phyloP scores from a whole-genome alignment of 2,329 filamentous ascomycete species.

The Colletotrichum sp. region DNA sequence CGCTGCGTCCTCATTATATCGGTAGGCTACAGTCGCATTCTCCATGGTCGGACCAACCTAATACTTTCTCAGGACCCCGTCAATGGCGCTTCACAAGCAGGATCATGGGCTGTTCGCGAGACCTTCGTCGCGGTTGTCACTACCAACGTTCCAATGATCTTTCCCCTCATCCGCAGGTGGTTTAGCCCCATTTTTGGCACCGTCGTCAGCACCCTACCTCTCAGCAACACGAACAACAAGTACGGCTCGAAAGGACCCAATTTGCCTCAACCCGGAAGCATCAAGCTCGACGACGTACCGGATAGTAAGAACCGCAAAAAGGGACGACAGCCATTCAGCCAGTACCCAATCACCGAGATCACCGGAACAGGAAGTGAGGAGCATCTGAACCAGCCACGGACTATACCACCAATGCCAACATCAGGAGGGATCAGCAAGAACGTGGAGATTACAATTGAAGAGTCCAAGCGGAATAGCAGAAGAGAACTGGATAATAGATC shows the following conservation, averaged over 20 bases:
- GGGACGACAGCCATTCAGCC: slow-evolving; percentile 2
- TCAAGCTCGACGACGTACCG: slow-evolving; percentile 3
- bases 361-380: slow-evolving; percentile 10
- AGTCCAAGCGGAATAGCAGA: neutral
- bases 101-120: slow-evolving; percentile 23
- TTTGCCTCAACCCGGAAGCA: slow-evolving; percentile 5
- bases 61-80: slow-evolving; percentile 5
- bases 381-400: neutral
- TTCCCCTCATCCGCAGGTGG: slow-evolving; percentile 4
- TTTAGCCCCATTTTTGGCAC: slow-evolving; percentile 11
- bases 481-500: neutral
- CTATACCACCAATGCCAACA: neutral
- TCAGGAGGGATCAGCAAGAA: slow-evolving; percentile 11
- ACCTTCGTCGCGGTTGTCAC: slow-evolving; percentile 23
- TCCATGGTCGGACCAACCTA: neutral
- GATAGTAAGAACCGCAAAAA: slow-evolving; percentile 1
- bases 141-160: slow-evolving; percentile 22
- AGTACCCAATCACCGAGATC: slow-evolving; percentile 13
- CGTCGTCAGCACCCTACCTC: neutral
- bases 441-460: slow-evolving; percentile 8
- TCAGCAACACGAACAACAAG: neutral
- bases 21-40: slow-evolving; percentile 19
- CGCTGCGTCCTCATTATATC: slow-evolving; percentile 33
- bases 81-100: slow-evolving; percentile 12
- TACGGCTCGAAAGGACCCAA: slow-evolving; percentile 1